These are phyloP conservation scores for Nakaseomyces sp. DNA, from an alignment of 1,139 yeast species.

Conservation along the genomic window DNA sequence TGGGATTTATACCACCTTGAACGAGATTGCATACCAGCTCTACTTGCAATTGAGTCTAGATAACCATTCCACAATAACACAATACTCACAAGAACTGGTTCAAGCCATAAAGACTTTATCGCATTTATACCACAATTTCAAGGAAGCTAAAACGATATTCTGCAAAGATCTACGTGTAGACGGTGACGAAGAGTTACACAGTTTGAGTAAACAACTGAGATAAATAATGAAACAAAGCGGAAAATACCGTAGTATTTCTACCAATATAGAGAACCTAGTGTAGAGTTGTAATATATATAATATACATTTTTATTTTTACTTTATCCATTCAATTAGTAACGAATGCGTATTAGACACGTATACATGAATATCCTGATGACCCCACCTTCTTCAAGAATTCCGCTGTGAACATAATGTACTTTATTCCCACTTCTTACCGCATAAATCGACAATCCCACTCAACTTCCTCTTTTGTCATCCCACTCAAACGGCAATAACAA, in stretches of 20 bases:
- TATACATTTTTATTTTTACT: too few relatives aligned
- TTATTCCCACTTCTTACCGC: too few relatives aligned
- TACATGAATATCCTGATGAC: too few relatives aligned
- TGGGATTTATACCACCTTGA: constrained; percentile 17
- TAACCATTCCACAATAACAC: constrained; percentile 14
- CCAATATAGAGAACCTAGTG: too few relatives aligned
- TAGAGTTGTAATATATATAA: constrained; percentile 3
- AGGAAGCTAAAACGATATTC: constrained; percentile 15
- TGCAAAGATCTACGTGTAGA: constrained; percentile 25
- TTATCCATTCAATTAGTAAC: too few relatives aligned
- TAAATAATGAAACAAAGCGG: neutral
- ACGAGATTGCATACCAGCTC: constrained; percentile 24
- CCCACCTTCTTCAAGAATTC: too few relatives aligned
- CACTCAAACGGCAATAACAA: too few relatives aligned
- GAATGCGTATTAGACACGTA: too few relatives aligned
- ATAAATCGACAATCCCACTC: too few relatives aligned
- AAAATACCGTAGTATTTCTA: too few relatives aligned
- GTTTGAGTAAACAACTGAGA: constrained; percentile 22
- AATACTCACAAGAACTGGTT: constrained; percentile 17
- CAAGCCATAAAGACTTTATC: constrained; percentile 15
- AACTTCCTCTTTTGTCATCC: too few relatives aligned
- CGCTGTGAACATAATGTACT: too few relatives aligned
- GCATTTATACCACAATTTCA: constrained; percentile 17
- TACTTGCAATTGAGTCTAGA: constrained; percentile 25
- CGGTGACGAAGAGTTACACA: constrained; percentile 22